These are phyloP conservation scores for Tolypocladium pustulatum DNA, from an alignment of 2,329 filamentous ascomycete species.

Conservation along the genomic window DNA sequence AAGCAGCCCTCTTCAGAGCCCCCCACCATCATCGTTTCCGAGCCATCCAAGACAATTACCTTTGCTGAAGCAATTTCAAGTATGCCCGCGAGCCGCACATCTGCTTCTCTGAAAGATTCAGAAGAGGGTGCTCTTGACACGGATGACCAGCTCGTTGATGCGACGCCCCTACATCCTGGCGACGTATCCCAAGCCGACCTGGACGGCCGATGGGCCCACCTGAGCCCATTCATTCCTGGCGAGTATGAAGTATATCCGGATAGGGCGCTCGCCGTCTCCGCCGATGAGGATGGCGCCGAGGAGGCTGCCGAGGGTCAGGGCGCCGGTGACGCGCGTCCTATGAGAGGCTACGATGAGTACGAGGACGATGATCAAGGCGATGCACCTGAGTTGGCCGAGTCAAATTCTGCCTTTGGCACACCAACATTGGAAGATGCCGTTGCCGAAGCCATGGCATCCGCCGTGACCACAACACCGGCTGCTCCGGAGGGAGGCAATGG, in stretches of 20 bases:
- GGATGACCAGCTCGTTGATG: background rate
- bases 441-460: conserved; percentile 26
- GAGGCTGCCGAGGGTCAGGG: conserved; percentile 5
- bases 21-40: conserved; percentile 1
- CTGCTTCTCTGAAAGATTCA: background rate
- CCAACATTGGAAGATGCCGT: conserved; percentile 27
- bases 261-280: background rate
- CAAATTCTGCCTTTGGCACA: conserved; percentile 27
- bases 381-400: conserved; percentile 18
- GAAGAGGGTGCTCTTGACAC: background rate
- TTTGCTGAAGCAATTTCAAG: background rate
- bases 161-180: conserved; percentile 1
- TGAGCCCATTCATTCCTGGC: conserved; percentile 29
- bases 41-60: background rate
- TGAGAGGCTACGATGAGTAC: conserved; percentile 7
- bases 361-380: conserved; percentile 23
- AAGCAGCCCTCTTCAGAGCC: background rate
- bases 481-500: conserved; percentile 17
- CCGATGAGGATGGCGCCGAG: conserved; percentile 1
- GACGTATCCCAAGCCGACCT: conserved; percentile 18
- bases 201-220: conserved; percentile 23
- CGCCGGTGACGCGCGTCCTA: conserved; percentile 16
- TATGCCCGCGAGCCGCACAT: background rate
- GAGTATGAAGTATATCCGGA: conserved; percentile 26
- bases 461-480: conserved; percentile 26